Evolutionary conservation across 805 yeast species (phyloP).

Genomic region (Yamadazyma endophytica): DNA sequence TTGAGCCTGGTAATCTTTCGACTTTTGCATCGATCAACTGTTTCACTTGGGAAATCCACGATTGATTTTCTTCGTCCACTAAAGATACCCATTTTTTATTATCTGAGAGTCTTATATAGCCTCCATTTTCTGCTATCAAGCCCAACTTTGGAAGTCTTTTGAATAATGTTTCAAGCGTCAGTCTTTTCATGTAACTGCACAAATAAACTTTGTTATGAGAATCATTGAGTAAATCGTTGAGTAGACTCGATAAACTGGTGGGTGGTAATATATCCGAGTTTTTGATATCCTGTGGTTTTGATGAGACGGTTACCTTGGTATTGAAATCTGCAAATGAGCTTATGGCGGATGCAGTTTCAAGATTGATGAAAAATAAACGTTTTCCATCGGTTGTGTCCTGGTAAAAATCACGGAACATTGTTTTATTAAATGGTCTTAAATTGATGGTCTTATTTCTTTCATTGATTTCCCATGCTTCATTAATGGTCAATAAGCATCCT

Average conservation of each 20-base stretch:
- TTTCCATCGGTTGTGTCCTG: constrained; percentile 21
- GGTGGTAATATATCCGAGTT: constrained; percentile 46
- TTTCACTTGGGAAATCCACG: constrained; percentile 58
- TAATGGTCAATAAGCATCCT: constrained; percentile 50
- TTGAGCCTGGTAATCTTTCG: constrained; percentile 79
- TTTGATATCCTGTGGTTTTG: constrained; percentile 9
- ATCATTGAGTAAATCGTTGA: constrained; percentile 56
- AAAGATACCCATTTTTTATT: constrained; percentile 58
- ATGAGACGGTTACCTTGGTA: background rate
- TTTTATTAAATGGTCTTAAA: constrained; percentile 27
- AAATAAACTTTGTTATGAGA: constrained; percentile 67
- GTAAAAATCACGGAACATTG: constrained; percentile 30
- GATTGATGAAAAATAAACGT: constrained; percentile 28
- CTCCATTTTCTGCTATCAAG: constrained; percentile 88
- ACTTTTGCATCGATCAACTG: constrained; percentile 55
- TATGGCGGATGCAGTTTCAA: constrained; percentile 23
- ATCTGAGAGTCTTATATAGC: constrained; percentile 57
- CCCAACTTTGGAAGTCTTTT: constrained; percentile 69
- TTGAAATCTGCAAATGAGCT: constrained; percentile 7
- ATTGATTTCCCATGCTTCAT: constrained; percentile 35
- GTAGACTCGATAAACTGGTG: constrained; percentile 51
- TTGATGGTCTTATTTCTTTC: constrained; percentile 20
- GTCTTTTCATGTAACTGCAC: constrained; percentile 59
- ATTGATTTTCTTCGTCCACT: constrained; percentile 46
- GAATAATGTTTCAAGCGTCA: constrained; percentile 64